Evolutionary conservation across 345 rosid species (phyloP).

Genomic region (Rhodomyrtus tomentosa): DNA sequence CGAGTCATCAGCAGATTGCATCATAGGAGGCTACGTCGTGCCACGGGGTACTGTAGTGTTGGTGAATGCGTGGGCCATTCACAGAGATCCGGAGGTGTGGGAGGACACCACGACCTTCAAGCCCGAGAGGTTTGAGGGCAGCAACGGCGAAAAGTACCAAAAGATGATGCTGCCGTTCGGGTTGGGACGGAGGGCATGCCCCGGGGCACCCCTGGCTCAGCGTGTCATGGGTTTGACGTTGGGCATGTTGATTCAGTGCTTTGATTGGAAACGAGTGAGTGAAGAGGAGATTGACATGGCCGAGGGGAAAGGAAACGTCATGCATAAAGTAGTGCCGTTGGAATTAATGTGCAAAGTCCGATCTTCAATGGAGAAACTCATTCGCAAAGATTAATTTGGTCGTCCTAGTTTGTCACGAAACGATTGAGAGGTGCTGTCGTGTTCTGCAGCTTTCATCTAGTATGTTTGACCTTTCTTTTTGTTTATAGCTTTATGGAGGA

Average conservation of each 20-base stretch:
- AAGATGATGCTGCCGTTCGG: slow-evolving; percentile 8
- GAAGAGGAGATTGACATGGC: slow-evolving; percentile 2
- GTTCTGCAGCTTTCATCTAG: not conserved
- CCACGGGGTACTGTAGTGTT: slow-evolving; percentile 23
- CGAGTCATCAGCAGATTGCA: slow-evolving; percentile 19
- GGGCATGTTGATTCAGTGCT: slow-evolving; percentile 14
- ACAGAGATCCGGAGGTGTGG: slow-evolving; percentile 25
- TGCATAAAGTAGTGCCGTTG: slow-evolving; percentile 5
- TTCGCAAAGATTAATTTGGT: not conserved
- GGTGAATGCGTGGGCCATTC: slow-evolving; percentile 18
- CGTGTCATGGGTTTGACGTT: slow-evolving; percentile 1
- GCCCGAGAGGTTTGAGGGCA: slow-evolving; percentile 7
- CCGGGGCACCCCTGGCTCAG: slow-evolving; percentile 3
- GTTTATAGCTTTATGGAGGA: not conserved
- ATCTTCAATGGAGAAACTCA: not conserved
- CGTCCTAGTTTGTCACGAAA: not conserved
- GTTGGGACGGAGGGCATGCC: slow-evolving; percentile 3
- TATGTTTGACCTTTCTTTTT: not conserved
- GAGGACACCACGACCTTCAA: slow-evolving; percentile 12
- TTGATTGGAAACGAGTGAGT: slow-evolving; percentile 1
- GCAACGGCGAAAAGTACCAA: not conserved
- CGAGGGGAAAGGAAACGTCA: not conserved
- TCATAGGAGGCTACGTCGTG: slow-evolving; percentile 17
- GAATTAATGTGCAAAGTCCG: slow-evolving; percentile 4
- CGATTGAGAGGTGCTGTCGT: not conserved